phyloP scores from a whole-genome alignment of 345 rosid species.

The Mangifera indica region DNA sequence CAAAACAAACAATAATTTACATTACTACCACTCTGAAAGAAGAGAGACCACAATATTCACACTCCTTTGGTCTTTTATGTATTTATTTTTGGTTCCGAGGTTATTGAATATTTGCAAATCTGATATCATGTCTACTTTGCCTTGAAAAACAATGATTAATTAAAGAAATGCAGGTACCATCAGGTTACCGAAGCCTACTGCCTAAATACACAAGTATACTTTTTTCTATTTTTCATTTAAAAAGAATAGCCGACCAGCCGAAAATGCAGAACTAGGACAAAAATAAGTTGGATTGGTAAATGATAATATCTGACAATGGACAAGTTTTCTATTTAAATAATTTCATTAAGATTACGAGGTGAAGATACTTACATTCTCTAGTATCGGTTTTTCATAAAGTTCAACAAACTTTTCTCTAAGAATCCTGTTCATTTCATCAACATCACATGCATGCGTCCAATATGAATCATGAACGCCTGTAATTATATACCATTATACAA shows the following conservation, averaged over 20 bases:
- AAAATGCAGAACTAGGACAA: neutral
- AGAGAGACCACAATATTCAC: neutral
- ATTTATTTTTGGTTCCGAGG: no score
- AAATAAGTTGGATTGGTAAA: neutral
- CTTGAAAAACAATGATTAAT: neutral
- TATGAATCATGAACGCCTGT: constrained; percentile 99
- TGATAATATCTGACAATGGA: constrained; percentile 1
- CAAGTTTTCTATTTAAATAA: neutral
- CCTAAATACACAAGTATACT: neutral
- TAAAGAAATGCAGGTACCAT: neutral
- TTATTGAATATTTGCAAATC: neutral
- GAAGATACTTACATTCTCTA: constrained; percentile 72
- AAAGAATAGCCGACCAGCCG: neutral
- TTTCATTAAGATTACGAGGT: neutral
- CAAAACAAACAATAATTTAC: neutral
- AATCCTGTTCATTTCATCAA: constrained; percentile 76
- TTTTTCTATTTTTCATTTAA: neutral
- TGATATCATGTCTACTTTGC: neutral
- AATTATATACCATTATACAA: constrained; percentile 20
- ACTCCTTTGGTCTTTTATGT: neutral
- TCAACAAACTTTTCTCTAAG: constrained; percentile 90
- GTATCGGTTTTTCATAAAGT: constrained; percentile 77
- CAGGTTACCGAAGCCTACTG: neutral
- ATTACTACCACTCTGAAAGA: neutral
- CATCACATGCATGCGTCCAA: constrained; percentile 99